Evolutionary conservation across 108 stramenopile species (phyloP), one percentile per base, ranked within the genome.

Genomic region (Stephanodiscus triporus): DNA sequence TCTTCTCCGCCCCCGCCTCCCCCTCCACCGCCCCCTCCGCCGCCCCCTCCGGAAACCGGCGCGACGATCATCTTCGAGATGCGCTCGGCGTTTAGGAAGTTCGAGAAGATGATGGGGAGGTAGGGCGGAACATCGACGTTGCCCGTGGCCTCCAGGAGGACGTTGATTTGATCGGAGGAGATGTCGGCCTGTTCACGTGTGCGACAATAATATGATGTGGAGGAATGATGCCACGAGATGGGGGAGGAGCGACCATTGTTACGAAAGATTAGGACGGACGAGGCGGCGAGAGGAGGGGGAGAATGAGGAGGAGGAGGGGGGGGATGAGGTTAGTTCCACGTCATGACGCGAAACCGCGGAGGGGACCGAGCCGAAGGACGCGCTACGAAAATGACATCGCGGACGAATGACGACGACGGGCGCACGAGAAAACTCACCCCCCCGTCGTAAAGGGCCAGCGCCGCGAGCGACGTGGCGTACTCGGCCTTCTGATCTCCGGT

Each of bases 101-200:
- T 91, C 43, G 96, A 72, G 68, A 96, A 96, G 72, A 98, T 94
- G 69, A 95, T 95, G 63, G 97, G 97, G 89, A 95, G 96, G 81
- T 95, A 98, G 37, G 93, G 87, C 65, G 96, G 94, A 16, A 98
- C 97, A 63, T 97, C 96, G 2, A 80, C 89, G 82, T 97, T 97
- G 32, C 95, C 94, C 50, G 97, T 98, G 23, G 97, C 96, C 73
- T 86, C 85, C 50, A 98, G 86, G 49, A 98, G 86, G 48, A 86
- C 76, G 57, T 71, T 87, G 87, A 98, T 91, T 83, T 95, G 92
- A 63, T 94, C 95, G 38, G 91, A 89, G 56, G 89, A 78, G 76
- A 98, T 85, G 48, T 96, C 97, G 69, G 97, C 93, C 83, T 88
- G 36, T 72, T 48, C 34, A 2, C 48, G 5, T 51, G 19, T 20